These are phyloP conservation scores for Colletotrichum magnum DNA, from an alignment of 2,329 filamentous ascomycete species.

Conservation along the genomic window DNA sequence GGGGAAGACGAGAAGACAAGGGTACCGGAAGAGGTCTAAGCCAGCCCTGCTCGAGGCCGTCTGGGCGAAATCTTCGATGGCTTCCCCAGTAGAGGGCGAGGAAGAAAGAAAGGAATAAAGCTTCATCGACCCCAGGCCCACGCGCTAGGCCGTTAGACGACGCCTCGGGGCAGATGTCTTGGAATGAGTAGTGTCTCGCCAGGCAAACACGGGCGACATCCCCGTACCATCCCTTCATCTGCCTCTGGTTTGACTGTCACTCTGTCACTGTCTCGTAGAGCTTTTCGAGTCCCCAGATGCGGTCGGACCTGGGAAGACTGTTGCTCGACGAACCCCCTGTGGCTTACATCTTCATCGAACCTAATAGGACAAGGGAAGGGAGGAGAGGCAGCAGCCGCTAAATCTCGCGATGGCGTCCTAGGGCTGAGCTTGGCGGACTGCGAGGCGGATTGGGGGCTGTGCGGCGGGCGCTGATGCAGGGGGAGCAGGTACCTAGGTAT, in stretches of 20 bases:
- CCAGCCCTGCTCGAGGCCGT: background rate
- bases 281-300: too few species aligned
- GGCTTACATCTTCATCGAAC: background rate
- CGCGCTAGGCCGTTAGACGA: conserved; percentile 22
- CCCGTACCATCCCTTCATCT: background rate
- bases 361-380: background rate
- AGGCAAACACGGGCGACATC: background rate
- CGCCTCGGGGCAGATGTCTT: conserved; percentile 7
- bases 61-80: too few species aligned
- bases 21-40: conserved; percentile 30
- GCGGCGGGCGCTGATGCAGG: conserved; percentile 11
- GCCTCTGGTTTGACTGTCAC: background rate
- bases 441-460: background rate
- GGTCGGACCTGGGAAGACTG: too few species aligned
- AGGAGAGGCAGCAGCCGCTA: conserved; percentile 21
- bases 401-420: conserved; percentile 29
- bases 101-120: conserved; percentile 2
- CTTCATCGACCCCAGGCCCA: conserved; percentile 15
- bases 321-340: conserved; percentile 4
- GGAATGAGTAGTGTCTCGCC: conserved; percentile 11
- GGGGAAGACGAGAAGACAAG: background rate
- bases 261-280: too few species aligned
- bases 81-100: too few species aligned
- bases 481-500: background rate
- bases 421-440: conserved; percentile 30